phyloP scores from a whole-genome alignment of 257 asterid species.

The Knoxia roxburghii region DNA sequence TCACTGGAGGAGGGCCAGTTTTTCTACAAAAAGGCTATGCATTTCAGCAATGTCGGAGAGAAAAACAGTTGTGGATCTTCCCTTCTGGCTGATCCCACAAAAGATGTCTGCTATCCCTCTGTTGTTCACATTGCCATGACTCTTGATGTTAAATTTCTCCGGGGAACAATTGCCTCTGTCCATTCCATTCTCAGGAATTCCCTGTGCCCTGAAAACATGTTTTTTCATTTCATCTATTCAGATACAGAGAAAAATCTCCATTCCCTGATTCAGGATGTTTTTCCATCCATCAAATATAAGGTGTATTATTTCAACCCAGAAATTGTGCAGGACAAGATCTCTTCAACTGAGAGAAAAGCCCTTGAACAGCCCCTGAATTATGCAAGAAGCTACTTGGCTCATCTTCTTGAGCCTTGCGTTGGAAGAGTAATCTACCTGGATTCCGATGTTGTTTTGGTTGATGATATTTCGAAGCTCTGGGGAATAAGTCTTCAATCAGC shows the following conservation, averaged over 20 bases:
- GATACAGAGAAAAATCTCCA: conserved; percentile 28
- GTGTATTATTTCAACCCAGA: conserved; percentile 54
- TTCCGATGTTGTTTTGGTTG: conserved; percentile 63
- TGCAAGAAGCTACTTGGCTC: conserved; percentile 57
- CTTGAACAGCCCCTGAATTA: conserved; percentile 69
- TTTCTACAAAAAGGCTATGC: background rate
- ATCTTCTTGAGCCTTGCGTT: conserved; percentile 48
- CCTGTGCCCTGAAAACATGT: conserved; percentile 51
- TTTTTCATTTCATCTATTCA: conserved; percentile 57
- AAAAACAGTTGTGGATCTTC: background rate
- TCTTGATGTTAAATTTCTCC: conserved; percentile 49
- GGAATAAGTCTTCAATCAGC: conserved; percentile 25
- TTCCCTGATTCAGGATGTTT: conserved; percentile 37
- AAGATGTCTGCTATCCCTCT: conserved; percentile 18
- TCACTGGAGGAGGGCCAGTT: background rate
- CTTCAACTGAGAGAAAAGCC: conserved; percentile 48
- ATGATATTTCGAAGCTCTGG: conserved; percentile 58
- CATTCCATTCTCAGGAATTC: conserved; percentile 57
- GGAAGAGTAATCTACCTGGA: conserved; percentile 55
- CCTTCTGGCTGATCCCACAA: background rate
- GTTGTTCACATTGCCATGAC: conserved; percentile 64
- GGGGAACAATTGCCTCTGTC: conserved; percentile 67
- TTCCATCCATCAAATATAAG: conserved; percentile 43
- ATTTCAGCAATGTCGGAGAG: background rate
- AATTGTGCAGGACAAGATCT: conserved; percentile 41